Conservation (phyloP, 257 asterid genomes). For the Verbascum thapsus region DNA sequence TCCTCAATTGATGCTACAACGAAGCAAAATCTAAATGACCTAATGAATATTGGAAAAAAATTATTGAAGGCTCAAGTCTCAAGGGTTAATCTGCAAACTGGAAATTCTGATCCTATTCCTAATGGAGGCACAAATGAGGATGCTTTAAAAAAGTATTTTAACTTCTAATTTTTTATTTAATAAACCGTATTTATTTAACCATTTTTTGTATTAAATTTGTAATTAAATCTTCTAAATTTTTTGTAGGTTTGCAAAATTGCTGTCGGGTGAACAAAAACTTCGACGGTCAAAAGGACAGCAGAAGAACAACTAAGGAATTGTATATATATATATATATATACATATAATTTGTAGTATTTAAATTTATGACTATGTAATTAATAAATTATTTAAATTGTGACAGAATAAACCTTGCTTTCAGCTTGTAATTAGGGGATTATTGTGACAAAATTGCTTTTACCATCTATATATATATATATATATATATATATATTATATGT, state of each 20-base stretch:
- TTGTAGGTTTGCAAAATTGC: slow-evolving; percentile 36
- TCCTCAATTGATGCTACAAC: slow-evolving; percentile 34
- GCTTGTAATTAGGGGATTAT: too few relatives aligned
- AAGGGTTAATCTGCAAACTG: slow-evolving; percentile 29
- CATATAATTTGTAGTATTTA: too few relatives aligned
- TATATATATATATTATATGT: too few relatives aligned
- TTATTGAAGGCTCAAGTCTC: slow-evolving; percentile 28
- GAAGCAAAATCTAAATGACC: slow-evolving; percentile 29
- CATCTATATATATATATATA: too few relatives aligned
- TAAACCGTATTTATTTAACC: too few relatives aligned
- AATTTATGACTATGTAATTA: too few relatives aligned
- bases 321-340: too few relatives aligned
- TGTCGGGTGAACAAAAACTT: slow-evolving; percentile 42
- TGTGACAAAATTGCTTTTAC: too few relatives aligned
- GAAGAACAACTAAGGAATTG: too few relatives aligned
- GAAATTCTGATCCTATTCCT: slow-evolving; percentile 19
- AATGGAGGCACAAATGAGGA: slow-evolving; percentile 38
- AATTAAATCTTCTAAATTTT: neutral
- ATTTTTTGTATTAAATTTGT: neutral
- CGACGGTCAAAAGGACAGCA: slow-evolving; percentile 22
- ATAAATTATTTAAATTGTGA: too few relatives aligned
- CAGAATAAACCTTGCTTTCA: too few relatives aligned
- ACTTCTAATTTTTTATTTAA: neutral
- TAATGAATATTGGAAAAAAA: slow-evolving; percentile 31
- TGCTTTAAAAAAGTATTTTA: slow-evolving; percentile 26